Evolutionary conservation across 2,329 filamentous ascomycete species (phyloP).

Genomic region (Colletotrichum sojae): DNA sequence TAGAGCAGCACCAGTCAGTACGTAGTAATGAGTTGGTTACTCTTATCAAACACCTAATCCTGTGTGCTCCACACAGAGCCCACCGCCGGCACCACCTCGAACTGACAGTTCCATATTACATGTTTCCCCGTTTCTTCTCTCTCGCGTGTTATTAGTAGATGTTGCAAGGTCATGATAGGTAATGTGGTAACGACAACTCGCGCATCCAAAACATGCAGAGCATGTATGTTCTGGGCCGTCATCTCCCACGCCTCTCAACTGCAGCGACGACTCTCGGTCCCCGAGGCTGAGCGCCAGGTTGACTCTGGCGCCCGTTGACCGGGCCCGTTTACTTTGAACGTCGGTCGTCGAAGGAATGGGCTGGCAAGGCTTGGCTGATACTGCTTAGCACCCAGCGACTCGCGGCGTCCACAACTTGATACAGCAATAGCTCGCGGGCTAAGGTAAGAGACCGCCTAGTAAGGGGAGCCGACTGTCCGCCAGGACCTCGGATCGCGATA

Average conservation of each 20-base stretch:
- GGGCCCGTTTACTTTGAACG: not conserved
- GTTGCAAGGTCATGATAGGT: no score
- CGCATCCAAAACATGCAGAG: no score
- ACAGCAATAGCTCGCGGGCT: constrained; percentile 19
- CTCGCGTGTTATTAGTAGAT: no score
- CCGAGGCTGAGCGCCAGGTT: constrained; percentile 31
- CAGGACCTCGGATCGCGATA: no score
- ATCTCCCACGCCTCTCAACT: not conserved
- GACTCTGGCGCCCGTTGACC: constrained; percentile 15
- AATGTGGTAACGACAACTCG: no score
- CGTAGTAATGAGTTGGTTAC: no score
- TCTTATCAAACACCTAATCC: constrained; percentile 17
- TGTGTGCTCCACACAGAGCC: constrained; percentile 13
- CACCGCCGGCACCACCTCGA: constrained; percentile 8
- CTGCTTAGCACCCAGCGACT: constrained; percentile 13
- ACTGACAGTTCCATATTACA: no score
- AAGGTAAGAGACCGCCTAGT: constrained; percentile 7
- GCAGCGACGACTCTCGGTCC: constrained; percentile 3
- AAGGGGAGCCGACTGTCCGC: not conserved
- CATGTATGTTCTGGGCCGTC: no score
- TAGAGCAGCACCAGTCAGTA: no score
- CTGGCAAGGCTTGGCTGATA: constrained; percentile 33
- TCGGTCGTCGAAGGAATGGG: constrained; percentile 7
- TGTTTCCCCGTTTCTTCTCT: no score
- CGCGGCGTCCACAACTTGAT: constrained; percentile 15